Percentiles rank a stretch among this genome's conserved stretches.
Conservation (phyloP, 2,329 filamentous ascomycete species). For the Nigrospora osmanthi region DNA sequence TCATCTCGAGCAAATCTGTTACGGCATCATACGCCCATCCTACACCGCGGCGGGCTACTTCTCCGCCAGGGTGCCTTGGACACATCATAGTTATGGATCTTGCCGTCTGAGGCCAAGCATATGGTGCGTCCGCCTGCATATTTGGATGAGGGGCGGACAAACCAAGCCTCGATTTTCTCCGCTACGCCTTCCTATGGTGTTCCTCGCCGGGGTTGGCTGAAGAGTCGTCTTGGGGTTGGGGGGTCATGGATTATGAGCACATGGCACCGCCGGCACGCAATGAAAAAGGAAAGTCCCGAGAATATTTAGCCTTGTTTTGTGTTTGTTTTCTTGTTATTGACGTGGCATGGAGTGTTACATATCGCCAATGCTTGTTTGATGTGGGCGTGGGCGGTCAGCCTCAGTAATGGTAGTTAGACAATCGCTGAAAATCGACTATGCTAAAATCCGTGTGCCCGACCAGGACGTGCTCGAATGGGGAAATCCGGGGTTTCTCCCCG, state of each 20-base stretch:
- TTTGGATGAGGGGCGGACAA: conserved; percentile 6
- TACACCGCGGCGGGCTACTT: conserved; percentile 42
- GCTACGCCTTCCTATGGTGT: background rate
- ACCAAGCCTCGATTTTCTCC: background rate
- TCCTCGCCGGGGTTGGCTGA: background rate
- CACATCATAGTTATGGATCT: conserved; percentile 55
- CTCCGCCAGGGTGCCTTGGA: conserved; percentile 47
- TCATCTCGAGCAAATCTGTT: conserved; percentile 43
- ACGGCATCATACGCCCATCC: conserved; percentile 49
- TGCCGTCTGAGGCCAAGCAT: conserved; percentile 31
- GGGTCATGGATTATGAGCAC: no score
- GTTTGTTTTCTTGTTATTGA: background rate
- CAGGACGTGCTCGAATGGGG: no score
- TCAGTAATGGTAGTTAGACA: no score
- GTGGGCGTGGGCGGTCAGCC: no score
- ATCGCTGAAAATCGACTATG: no score
- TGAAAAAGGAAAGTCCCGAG: background rate
- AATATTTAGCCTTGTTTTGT: conserved; percentile 2
- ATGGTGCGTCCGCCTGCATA: conserved; percentile 1
- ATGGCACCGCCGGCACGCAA: background rate
- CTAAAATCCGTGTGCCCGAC: no score
- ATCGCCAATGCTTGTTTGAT: background rate
- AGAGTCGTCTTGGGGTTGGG: no score
- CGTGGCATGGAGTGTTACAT: background rate
- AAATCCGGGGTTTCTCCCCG: no score